phyloP scores from a whole-genome alignment of 129 eudicot genomes.

The Flaveria linearis region DNA sequence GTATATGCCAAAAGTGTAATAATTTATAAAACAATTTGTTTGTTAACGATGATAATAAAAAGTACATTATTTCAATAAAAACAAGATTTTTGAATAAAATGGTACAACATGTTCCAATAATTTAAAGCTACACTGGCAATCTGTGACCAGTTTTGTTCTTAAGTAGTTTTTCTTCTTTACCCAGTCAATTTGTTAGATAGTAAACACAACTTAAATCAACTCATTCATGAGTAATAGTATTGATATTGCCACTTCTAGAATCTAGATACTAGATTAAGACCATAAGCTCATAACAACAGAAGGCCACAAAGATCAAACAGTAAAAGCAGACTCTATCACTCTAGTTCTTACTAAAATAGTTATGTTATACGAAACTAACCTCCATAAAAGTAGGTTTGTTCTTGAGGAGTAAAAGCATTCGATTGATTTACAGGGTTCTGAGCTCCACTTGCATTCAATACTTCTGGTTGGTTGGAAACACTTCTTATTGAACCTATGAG shows the following conservation, averaged over 20 bases:
- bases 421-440: conserved; percentile 42
- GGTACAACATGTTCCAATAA: not conserved
- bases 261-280: not conserved
- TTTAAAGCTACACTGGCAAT: not conserved
- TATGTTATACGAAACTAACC: conserved; percentile 45
- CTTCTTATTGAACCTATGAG: conserved; percentile 57
- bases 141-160: not conserved
- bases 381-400: conserved; percentile 71
- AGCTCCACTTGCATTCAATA: conserved; percentile 57
- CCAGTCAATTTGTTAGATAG: not conserved
- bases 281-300: not conserved
- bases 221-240: not conserved
- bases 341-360: not conserved
- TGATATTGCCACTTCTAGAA: not conserved
- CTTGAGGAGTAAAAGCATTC: conserved; percentile 57
- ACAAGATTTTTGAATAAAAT: not conserved
- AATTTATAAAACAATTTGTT: not conserved
- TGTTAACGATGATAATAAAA: not conserved
- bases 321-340: conserved; percentile 3
- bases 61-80: not conserved
- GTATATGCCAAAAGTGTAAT: not conserved
- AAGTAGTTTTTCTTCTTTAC: not conserved
- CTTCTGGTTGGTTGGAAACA: conserved; percentile 46
- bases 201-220: not conserved
- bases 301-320: not conserved